Evolutionary conservation across 768 basidiomycete species (phyloP).

Genomic region (Phylloporus sp.): DNA sequence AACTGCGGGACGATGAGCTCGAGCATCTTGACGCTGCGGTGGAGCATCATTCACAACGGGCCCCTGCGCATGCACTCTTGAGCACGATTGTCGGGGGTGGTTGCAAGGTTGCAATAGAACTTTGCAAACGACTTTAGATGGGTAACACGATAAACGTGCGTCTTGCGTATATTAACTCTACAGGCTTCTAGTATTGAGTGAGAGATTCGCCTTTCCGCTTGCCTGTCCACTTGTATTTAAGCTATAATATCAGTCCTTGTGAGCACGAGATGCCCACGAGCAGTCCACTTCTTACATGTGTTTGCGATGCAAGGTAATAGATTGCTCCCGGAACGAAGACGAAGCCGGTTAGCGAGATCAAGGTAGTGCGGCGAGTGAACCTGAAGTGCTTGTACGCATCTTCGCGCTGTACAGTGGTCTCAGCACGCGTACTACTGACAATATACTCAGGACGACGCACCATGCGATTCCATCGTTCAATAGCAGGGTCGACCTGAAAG

Average conservation of each 20-base stretch:
- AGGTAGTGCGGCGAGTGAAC: constrained; percentile 67
- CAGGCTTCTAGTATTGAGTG: constrained; percentile 21
- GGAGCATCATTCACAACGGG: constrained; percentile 80
- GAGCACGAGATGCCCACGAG: constrained; percentile 3
- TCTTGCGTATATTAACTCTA: neutral
- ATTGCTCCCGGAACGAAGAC: constrained; percentile 60
- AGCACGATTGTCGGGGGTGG: constrained; percentile 82
- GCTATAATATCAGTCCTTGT: constrained; percentile 29
- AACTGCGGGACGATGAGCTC: constrained; percentile 92
- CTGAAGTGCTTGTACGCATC: constrained; percentile 79
- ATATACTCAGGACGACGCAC: constrained; percentile 32
- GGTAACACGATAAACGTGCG: neutral
- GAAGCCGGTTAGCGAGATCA: constrained; percentile 59
- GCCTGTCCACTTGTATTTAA: constrained; percentile 53
- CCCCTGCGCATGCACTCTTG: constrained; percentile 87
- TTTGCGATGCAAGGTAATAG: constrained; percentile 40
- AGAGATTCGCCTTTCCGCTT: constrained; percentile 46
- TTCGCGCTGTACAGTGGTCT: constrained; percentile 55
- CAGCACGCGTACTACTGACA: neutral
- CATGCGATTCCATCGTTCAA: constrained; percentile 62
- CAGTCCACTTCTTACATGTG: constrained; percentile 36
- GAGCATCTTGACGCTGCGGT: constrained; percentile 93
- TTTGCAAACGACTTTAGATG: constrained; percentile 75
- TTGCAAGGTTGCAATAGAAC: constrained; percentile 85
- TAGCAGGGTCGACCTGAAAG: constrained; percentile 47